Base-by-base conservation (phyloP, 2,329 filamentous ascomycete genomes). In the Nothomitra cinnamomea region DNA sequence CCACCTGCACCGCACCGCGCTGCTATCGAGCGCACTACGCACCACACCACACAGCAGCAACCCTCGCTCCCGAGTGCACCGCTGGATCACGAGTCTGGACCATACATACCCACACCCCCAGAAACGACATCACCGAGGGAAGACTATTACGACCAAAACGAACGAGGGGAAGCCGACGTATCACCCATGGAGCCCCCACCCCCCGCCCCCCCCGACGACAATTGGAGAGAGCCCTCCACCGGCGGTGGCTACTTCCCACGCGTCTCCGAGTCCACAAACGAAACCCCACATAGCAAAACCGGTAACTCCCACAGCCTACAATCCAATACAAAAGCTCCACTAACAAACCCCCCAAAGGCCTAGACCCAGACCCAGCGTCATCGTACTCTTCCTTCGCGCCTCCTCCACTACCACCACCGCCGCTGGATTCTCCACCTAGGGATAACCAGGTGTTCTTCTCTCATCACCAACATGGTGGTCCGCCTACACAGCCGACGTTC, bases 231-330 rank as follows among this genome's bases (percentile, higher is more conserved):
- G n/a, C n/a, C n/a, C 10, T 78, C 75, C 5, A 63, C 74, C 4
- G 75, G 75, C 15, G 45, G 45, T 2, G 77, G 76, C 47, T 80
- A 80, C 64, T 80, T 80, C 56, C 77, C 77, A 2, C 66, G 68
- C 51, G 67, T 75, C 6, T 71, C 74, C 2, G 70, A 61, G 24
- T 64, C 66, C 8, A 61, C 62, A 49, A 57, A 24, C 45, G 32
- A 49, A 24, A 28, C 15, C 8, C 19, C 24, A 21, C 10, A 15
- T 3, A 6, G 6, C 7, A 24, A n/a, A 49, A 13, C 6, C n/a
- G 45, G 25, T 13, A 21, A 28, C 7, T 49, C 19, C n/a, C n/a
- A n/a, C n/a, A n/a, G n/a, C n/a, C n/a, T n/a, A n/a, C n/a, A n/a
- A n/a, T n/a, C n/a, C n/a, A n/a, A 19, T 28, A 15, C 12, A 12